Evolutionary conservation across 169 alveolate genomes (phyloP).

Genomic region (Cyclospora cayetanensis): DNA sequence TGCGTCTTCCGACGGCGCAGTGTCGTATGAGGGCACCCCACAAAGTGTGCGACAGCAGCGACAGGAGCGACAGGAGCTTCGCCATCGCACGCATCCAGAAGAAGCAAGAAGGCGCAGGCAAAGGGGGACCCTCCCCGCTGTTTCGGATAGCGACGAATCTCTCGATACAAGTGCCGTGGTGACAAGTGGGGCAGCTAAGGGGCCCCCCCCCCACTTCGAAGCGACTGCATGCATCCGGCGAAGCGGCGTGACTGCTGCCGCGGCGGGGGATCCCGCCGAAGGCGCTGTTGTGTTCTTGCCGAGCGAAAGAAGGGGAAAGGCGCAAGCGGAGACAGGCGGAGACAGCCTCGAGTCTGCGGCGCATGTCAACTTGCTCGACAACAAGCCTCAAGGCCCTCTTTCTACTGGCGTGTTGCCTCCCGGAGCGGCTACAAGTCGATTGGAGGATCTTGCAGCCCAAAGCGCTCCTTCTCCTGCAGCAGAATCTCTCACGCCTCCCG

Average conservation of each 20-base stretch:
- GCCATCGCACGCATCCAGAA: neutral
- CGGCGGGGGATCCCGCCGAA: neutral
- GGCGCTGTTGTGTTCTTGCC: too few species aligned
- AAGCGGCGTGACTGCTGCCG: neutral
- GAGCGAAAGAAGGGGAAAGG: too few species aligned
- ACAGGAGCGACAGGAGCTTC: neutral
- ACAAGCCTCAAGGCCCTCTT: neutral
- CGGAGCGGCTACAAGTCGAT: too few species aligned
- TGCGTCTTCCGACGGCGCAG: neutral
- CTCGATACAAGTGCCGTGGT: too few species aligned
- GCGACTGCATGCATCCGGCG: too few species aligned
- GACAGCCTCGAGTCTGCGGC: neutral
- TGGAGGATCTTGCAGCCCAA: too few species aligned
- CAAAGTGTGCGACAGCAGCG: neutral
- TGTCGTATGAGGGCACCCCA: neutral
- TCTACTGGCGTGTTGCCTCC: too few species aligned
- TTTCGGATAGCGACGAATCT: too few species aligned
- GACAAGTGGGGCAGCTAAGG: too few species aligned
- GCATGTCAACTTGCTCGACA: neutral
- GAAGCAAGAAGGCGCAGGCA: neutral
- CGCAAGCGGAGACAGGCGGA: neutral
- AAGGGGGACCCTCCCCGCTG: too few species aligned
- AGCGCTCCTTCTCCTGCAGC: conserved; percentile 1
- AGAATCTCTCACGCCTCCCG: neutral
- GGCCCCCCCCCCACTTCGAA: too few species aligned